Base-by-base conservation (phyloP, 2,329 filamentous ascomycete genomes). In the Venturia aucupariae region DNA sequence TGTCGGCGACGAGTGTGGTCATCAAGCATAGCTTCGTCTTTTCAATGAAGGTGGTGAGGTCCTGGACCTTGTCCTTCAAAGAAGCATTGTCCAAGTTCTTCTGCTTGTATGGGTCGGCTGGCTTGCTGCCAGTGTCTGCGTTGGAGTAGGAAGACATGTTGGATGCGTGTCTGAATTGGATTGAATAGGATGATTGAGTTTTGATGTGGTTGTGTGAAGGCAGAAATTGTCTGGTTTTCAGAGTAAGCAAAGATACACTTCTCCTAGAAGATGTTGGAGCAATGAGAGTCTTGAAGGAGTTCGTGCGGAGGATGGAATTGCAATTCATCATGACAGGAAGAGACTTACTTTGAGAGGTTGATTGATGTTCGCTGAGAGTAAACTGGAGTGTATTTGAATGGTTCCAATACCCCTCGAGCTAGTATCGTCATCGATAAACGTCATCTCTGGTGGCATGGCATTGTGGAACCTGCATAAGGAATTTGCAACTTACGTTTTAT, bases 1-100 rank as follows among this genome's bases (percentile, higher is more conserved):
- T 84, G 42, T 82, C 79, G 2, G 82, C 79, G 60, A 87, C 86
- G 61, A 86, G 82, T 27, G 92, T 95, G 10, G 91, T 94, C 85
- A 96, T 86, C 88, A 96, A 90, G 75, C 89, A 90, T 73, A 91
- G 95, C 77, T 95, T 96, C 79, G 82, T 84, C 67, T 82, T 80
- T 44, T 84, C 81, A 72, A 90, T 83, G 75, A 96, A 96, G 17
- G 80, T 78, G 70, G 82, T 79, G 46, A 96, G 82, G 66, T 89
- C 90, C 66, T 88, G 82, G 67, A 95, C 80, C 79, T 95, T 96
- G 68, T 90, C 83, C 69, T 89, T 83, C 41, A 91, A 76, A 3
- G 86, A 80, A 19, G 82, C 78, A 62, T 60, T 61, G 70, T 91
- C 82, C 65, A 85, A 80, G 77, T 90, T 92, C 77, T 87, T 84